Percentiles rank a stretch among this genome's conserved stretches.
Evolutionary conservation across 495 filamentous ascomycete genomes (phyloP).

Genomic region (Cladorrhinum samala): DNA sequence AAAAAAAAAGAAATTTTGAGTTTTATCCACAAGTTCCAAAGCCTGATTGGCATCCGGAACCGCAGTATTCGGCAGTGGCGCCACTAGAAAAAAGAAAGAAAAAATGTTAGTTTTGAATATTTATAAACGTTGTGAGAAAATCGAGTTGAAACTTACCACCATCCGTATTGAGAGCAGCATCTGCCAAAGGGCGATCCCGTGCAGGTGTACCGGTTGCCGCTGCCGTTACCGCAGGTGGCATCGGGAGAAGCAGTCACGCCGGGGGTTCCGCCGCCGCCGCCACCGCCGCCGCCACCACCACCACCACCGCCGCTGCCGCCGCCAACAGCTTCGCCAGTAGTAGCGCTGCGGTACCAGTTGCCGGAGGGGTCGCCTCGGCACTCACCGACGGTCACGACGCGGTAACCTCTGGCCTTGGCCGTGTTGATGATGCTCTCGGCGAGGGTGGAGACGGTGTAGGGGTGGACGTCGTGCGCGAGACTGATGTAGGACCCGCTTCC

Average conservation of each 20-base stretch:
- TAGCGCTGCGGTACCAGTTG: constrained; percentile 38
- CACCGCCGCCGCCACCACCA: constrained; percentile 4
- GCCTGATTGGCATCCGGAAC: constrained; percentile 13
- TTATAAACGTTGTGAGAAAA: too few relatives aligned
- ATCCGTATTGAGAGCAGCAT: constrained; percentile 24
- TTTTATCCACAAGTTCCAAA: constrained; percentile 16
- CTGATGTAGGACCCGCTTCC: constrained; percentile 29
- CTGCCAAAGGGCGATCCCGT: constrained; percentile 13
- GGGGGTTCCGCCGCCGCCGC: not conserved
- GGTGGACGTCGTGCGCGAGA: constrained; percentile 58
- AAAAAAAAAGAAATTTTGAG: too few relatives aligned
- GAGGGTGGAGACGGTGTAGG: constrained; percentile 58
- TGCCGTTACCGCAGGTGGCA: constrained; percentile 16
- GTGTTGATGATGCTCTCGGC: constrained; percentile 53
- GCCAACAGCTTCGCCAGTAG: constrained; percentile 3
- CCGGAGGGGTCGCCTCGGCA: constrained; percentile 33
- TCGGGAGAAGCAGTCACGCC: constrained; percentile 15
- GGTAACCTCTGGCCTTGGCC: constrained; percentile 44
- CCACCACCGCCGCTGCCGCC: constrained; percentile 5
- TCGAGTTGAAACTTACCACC: constrained; percentile 20
- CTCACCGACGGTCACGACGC: constrained; percentile 32
- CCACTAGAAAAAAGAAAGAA: constrained; percentile 7
- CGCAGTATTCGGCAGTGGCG: constrained; percentile 18
- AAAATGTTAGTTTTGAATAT: too few relatives aligned
- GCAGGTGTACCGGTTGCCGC: constrained; percentile 16